Conservation (phyloP, 1,284 basidiomycete genomes). For the Pseudomicrostroma phylloplanum region DNA sequence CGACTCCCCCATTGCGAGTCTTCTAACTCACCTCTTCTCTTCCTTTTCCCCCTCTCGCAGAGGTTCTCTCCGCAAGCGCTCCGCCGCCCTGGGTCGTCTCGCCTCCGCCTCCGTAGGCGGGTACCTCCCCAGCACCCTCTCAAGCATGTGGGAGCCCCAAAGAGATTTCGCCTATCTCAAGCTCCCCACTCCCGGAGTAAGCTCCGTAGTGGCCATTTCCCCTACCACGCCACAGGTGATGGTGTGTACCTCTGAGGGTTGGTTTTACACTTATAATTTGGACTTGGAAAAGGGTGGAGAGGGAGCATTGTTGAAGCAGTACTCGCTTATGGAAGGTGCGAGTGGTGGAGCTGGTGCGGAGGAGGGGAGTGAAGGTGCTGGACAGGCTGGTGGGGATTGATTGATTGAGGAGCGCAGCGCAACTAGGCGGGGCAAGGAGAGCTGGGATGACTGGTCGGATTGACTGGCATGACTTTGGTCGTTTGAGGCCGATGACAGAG, state of each 20-base stretch:
- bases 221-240: conserved; percentile 85
- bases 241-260: conserved; percentile 90
- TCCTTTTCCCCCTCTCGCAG: conserved; percentile 1
- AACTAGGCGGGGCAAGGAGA: no score
- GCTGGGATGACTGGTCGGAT: no score
- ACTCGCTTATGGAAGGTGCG: conserved; percentile 3
- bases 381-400: no score
- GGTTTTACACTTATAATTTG: conserved; percentile 91
- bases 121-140: conserved; percentile 81
- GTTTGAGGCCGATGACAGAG: no score
- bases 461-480: no score
- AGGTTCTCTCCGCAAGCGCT: conserved; percentile 57
- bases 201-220: conserved; percentile 47
- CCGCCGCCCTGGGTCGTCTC: conserved; percentile 52
- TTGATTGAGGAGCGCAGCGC: no score
- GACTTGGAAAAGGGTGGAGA: conserved; percentile 95
- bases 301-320: conserved; percentile 78
- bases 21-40: no score
- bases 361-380: no score
- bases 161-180: conserved; percentile 90
- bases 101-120: conserved; percentile 64
- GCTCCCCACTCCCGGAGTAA: conserved; percentile 68
- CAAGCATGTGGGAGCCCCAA: conserved; percentile 94
- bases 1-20: background rate
- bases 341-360: background rate